Evolutionary conservation across 805 yeast genomes (phyloP).

Genomic region (Wickerhamia fluorescens): DNA sequence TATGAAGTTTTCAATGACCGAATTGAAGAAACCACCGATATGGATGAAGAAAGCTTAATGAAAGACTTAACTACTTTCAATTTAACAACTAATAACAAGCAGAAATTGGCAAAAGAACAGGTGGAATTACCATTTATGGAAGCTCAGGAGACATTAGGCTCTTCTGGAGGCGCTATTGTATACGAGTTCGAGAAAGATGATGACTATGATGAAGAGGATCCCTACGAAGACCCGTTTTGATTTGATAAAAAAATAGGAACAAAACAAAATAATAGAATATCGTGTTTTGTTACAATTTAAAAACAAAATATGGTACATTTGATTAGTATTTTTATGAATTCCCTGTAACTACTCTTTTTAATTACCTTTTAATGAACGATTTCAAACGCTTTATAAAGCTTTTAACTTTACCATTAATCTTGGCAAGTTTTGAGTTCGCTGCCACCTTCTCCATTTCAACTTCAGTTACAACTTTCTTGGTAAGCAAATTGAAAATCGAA

Average conservation of each 20-base stretch:
- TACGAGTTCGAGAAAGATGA: constrained; percentile 95
- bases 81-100: constrained; percentile 65
- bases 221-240: constrained; percentile 90
- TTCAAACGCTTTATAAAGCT: not conserved
- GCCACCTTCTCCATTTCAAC: constrained; percentile 48
- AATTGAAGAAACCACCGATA: constrained; percentile 9
- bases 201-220: constrained; percentile 97
- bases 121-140: constrained; percentile 88
- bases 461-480: constrained; percentile 67
- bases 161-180: constrained; percentile 84
- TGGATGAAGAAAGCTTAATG: constrained; percentile 45
- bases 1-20: constrained; percentile 23
- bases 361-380: not conserved
- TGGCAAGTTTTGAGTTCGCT: constrained; percentile 5
- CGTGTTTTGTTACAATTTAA: no score
- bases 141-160: constrained; percentile 64
- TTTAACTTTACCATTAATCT: not conserved
- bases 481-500: constrained; percentile 68
- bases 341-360: constrained; percentile 1
- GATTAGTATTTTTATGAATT: not conserved
- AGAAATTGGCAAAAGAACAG: constrained; percentile 69
- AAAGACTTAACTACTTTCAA: constrained; percentile 84
- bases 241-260: no score
- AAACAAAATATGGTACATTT: not conserved
- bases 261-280: no score